phyloP scores from a whole-genome alignment of 805 yeast genomes.

The Candida odintsovae region DNA sequence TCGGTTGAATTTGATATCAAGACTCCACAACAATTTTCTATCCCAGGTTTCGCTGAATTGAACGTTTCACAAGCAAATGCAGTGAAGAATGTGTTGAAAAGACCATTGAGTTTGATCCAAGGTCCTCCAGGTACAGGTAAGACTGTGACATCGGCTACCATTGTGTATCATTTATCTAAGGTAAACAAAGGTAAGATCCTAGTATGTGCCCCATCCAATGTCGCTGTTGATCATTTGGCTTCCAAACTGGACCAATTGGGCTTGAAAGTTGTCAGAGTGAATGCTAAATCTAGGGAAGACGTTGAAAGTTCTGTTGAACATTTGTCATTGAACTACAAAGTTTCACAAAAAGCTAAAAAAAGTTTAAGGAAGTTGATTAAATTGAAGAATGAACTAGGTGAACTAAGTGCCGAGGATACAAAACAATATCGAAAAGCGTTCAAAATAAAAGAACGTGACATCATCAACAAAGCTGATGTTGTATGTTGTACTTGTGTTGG shows the following conservation, averaged over 20 bases:
- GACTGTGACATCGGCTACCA: constrained; percentile 88
- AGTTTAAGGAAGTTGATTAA: constrained; percentile 53
- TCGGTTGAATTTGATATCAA: constrained; percentile 54
- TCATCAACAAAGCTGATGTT: constrained; percentile 60
- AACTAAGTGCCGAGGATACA: constrained; percentile 51
- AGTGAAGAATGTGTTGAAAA: constrained; percentile 57
- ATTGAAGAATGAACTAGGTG: constrained; percentile 63
- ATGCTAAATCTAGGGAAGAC: constrained; percentile 77
- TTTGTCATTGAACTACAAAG: constrained; percentile 51
- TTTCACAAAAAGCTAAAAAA: constrained; percentile 42
- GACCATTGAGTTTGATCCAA: constrained; percentile 78
- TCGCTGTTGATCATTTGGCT: constrained; percentile 90
- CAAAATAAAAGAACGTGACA: constrained; percentile 41
- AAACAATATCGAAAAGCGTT: constrained; percentile 36
- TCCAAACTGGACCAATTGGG: constrained; percentile 65
- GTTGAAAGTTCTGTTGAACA: constrained; percentile 59
- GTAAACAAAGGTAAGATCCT: constrained; percentile 59
- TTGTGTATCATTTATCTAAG: constrained; percentile 68
- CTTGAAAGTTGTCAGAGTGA: constrained; percentile 67
- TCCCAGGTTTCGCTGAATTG: constrained; percentile 61
- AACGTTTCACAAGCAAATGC: constrained; percentile 80
- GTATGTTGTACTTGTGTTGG: constrained; percentile 91
- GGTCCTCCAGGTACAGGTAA: constrained; percentile 98
- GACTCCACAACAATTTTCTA: constrained; percentile 57
- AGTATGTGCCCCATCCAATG: constrained; percentile 94